These are phyloP conservation scores for Selaginella tamariscina DNA, from an alignment of 75 land plant species.

Conservation along the genomic window DNA sequence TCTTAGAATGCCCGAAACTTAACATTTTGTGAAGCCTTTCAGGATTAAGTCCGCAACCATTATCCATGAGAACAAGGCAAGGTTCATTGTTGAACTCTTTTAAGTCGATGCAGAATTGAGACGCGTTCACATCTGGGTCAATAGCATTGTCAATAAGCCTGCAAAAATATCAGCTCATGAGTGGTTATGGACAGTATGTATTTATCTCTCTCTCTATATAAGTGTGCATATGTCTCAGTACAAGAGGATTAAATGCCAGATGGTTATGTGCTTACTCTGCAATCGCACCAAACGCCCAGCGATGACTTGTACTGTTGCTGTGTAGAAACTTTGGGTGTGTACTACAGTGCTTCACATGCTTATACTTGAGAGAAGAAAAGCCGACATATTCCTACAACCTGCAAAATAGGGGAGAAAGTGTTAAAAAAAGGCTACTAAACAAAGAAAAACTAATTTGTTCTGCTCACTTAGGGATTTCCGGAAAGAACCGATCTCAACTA, in stretches of 20 bases:
- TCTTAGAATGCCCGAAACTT: conserved; percentile 15
- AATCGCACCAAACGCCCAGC: conserved; percentile 11
- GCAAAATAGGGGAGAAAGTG: too few relatives aligned
- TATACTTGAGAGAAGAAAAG: conserved; percentile 1
- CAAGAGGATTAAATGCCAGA: too few relatives aligned
- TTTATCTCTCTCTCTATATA: too few relatives aligned
- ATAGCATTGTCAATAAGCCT: conserved; percentile 13
- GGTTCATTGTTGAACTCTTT: conserved; percentile 14
- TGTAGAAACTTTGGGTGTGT: conserved; percentile 10
- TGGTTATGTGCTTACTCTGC: conserved; percentile 7
- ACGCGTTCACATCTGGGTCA: conserved; percentile 13
- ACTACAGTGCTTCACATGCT: conserved; percentile 10
- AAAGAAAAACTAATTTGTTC: too few relatives aligned
- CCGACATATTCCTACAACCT: neutral
- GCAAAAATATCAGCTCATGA: neutral
- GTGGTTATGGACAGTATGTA: too few relatives aligned
- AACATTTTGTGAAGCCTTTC: conserved; percentile 16
- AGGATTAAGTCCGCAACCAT: conserved; percentile 11
- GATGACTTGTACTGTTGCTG: conserved; percentile 13
- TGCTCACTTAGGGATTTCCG: too few relatives aligned
- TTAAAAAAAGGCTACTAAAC: too few relatives aligned
- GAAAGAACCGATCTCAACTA: too few relatives aligned
- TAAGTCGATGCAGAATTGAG: conserved; percentile 13
- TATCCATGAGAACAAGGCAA: conserved; percentile 14
- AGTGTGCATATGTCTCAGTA: neutral